A percentile compares a stretch with the other conserved stretches of the same genome.
These are phyloP conservation scores for Geum urbanum DNA, from an alignment of 306 rosid genomes.

Conservation along the genomic window DNA sequence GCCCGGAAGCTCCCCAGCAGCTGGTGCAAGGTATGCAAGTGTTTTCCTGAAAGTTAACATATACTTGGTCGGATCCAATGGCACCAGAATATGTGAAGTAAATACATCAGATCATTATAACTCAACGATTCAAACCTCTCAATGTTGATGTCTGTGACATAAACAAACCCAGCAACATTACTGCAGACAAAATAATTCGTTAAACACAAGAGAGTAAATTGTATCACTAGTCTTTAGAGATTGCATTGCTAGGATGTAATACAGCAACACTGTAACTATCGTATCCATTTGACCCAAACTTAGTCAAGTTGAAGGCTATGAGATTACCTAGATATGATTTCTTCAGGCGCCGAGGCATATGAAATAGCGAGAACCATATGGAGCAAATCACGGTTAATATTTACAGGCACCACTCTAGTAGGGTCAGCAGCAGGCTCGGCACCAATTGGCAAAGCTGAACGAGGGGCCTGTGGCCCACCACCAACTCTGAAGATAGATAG, in stretches of 20 bases:
- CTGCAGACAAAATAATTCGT: conserved; percentile 38
- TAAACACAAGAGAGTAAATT: background rate
- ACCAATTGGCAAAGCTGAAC: conserved; percentile 95
- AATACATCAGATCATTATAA: conserved; percentile 5
- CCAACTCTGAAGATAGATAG: conserved; percentile 77
- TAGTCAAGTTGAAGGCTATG: background rate
- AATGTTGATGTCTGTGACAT: conserved; percentile 70
- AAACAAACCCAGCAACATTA: conserved; percentile 87
- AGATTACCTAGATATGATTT: conserved; percentile 81
- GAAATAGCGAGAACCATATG: conserved; percentile 81
- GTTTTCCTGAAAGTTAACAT: conserved; percentile 62
- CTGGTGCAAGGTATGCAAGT: conserved; percentile 78
- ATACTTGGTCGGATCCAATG: conserved; percentile 21
- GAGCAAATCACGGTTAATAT: conserved; percentile 73
- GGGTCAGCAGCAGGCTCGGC: conserved; percentile 98
- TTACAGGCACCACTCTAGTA: conserved; percentile 74
- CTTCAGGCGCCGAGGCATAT: conserved; percentile 84
- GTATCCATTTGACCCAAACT: background rate
- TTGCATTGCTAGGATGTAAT: background rate
- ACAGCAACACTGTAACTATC: background rate
- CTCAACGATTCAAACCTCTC: conserved; percentile 58
- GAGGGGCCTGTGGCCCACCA: conserved; percentile 98
- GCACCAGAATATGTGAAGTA: conserved; percentile 1
- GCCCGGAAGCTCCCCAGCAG: conserved; percentile 90
- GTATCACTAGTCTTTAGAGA: background rate